Conservation (phyloP, 2,329 filamentous ascomycete genomes). For the Colletotrichum eleusines region DNA sequence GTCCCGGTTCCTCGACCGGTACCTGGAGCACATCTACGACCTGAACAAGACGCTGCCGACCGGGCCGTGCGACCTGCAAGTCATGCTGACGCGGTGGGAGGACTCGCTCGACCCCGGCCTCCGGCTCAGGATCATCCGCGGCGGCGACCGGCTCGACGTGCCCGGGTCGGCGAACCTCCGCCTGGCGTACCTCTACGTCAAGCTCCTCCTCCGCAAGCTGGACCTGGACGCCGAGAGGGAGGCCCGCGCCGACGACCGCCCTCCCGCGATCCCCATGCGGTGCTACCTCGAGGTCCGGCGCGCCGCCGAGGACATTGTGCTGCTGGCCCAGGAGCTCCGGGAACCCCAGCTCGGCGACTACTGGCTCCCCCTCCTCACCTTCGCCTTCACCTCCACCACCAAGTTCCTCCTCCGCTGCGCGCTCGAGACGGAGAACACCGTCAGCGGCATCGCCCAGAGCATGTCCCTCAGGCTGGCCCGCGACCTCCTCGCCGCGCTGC, state of each 20-base stretch:
- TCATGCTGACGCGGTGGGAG: conserved; percentile 58
- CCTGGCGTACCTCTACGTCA: conserved; percentile 62
- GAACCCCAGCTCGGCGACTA: conserved; percentile 60
- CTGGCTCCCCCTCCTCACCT: conserved; percentile 62
- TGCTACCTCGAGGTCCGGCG: conserved; percentile 57
- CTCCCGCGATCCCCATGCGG: conserved; percentile 42
- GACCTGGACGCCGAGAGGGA: conserved; percentile 56
- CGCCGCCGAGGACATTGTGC: conserved; percentile 62
- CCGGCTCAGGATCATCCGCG: conserved; percentile 57
- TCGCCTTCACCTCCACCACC: conserved; percentile 61
- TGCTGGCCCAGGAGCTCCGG: conserved; percentile 60
- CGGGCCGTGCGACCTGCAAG: conserved; percentile 52
- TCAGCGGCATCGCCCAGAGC: conserved; percentile 51
- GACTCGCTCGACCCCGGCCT: conserved; percentile 54
- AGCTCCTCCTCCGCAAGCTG: conserved; percentile 61
- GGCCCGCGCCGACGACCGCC: conserved; percentile 38
- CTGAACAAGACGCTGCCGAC: conserved; percentile 48
- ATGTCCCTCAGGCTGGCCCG: conserved; percentile 57
- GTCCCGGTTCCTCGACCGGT: conserved; percentile 56
- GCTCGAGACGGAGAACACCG: conserved; percentile 56
- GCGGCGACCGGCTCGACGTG: conserved; percentile 52
- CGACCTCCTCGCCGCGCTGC: conserved; percentile 56
- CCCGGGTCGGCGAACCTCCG: conserved; percentile 65
- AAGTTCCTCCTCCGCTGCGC: conserved; percentile 64
- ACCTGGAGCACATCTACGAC: conserved; percentile 51